Base-by-base conservation (phyloP, 257 asterid species). In the Solanum dulcamara region DNA sequence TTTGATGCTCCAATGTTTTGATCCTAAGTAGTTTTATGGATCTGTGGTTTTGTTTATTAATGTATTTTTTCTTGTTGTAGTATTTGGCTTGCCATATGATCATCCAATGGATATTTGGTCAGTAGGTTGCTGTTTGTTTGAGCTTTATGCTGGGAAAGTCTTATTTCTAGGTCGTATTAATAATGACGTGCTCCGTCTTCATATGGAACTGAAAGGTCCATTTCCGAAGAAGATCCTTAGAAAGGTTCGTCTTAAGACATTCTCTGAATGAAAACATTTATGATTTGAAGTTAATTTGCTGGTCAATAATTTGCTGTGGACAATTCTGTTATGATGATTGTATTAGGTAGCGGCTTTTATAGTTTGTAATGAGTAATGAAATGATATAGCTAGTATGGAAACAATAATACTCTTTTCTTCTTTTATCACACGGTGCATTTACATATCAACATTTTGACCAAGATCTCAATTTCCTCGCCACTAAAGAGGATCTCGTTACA, bases 41-140 rank as follows among this genome's bases (percentile, higher is more conserved):
- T 74, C 81, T 82, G 32, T 62, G 12, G 8, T 51, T 46, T 55
- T 46, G 64, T 84, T 83, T 37, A 24, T 38, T 87, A 44, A 84
- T 84, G 57, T 53, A 8, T 85, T 64, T 85, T 88, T 26, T 53
- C 64, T 48, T n/a, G 77, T 33, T 88, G 72, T 88, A 97, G 99
- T 97, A 91, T 87, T 97, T 53, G 99, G 99, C 84, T 92, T 97
- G 89, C 55, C 97, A 4, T 97, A 97, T 83, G 98, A 97, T 89
- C 99, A 97, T 85, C 95, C 98, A 20, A 81, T 97, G 97, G 99
- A 95, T 89, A 92, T 97, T 53, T 97, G 99, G 99, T 97, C 98
- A 35, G 98, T 95, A 20, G 98, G 98, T 81, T 97, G 99, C 87
- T 97, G 99, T 87, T 91, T 97, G 90, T 97, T 91, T 91, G 99